Evolutionary conservation across 192 early-diverging fungal genomes (phyloP), one percentile per base, ranked within the genome.

Genomic region (Spizellomyces sp.): DNA sequence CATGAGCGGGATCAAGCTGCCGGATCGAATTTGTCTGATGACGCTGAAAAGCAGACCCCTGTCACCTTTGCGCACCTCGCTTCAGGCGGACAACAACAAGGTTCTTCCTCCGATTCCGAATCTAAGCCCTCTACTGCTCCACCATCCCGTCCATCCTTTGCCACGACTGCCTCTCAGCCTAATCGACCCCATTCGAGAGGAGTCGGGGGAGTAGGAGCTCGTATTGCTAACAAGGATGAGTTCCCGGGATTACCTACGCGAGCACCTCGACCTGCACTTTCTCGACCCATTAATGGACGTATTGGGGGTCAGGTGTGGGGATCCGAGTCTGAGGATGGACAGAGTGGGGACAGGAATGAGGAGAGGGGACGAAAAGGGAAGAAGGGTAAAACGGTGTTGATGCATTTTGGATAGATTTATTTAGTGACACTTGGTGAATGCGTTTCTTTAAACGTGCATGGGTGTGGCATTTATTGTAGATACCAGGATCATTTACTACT

Each of bases 371-470:
- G 7, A 70, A 78, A 45, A 73, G 77, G 15, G 54, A 90, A 91
- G 50, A 90, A 88, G 75, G 81, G 84, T 65, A 90, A 90, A 71
- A 83, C 85, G 63, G 83, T 91, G 42, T 77, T 91, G 42, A 88
- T 91, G 73, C 80, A 84, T 62, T 81, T 90, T 56, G 90, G 90
- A 61, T 54, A 54, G 50, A 36, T 36, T 36, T 36, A 2, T 36
- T 36, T 36, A 36, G 27, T 36, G 27, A 36, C 27, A 36, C 3
- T 36, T 36, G 27, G 3, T 3, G 27, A n/a, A n/a, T n/a, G n/a
- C n/a, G 0, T 36, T 36, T 36, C 27, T 36, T 36, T 3, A 36
- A 36, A 36, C 27, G 27, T 36, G 27, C 27, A 3, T 36, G 27
- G 27, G 27, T 36, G 27, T 36, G 27, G 27, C 27, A 36, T 36